phyloP scores from a whole-genome alignment of 495 filamentous ascomycete genomes.

The Penicillium angulare region DNA sequence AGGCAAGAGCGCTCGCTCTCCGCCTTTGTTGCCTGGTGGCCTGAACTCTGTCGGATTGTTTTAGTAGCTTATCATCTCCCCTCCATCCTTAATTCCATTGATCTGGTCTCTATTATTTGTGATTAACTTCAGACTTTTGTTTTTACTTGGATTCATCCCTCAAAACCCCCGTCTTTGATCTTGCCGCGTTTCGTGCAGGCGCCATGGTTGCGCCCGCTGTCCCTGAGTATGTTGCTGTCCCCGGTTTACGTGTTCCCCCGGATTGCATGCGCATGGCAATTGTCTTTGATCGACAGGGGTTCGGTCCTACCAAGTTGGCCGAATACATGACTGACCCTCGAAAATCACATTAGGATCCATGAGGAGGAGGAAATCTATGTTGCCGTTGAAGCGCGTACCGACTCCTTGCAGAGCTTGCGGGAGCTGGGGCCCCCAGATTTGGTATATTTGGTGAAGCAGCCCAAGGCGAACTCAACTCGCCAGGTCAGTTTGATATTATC shows the following conservation, averaged over 20 bases:
- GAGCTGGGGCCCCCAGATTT: constrained; percentile 95
- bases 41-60: constrained; percentile 24
- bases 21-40: constrained; percentile 28
- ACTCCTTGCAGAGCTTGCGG: constrained; percentile 75
- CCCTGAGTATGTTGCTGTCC: constrained; percentile 67
- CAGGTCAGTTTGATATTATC: no score
- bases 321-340: constrained; percentile 17
- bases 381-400: constrained; percentile 85
- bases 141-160: neutral
- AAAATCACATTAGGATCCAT: constrained; percentile 63
- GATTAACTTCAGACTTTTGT: neutral
- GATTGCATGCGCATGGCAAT: constrained; percentile 26
- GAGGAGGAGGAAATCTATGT: constrained; percentile 83
- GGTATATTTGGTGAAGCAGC: constrained; percentile 91
- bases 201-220: constrained; percentile 87
- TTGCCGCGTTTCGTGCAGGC: constrained; percentile 29
- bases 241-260: constrained; percentile 36
- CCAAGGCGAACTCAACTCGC: constrained; percentile 51
- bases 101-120: constrained; percentile 1
- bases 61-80: constrained; percentile 11
- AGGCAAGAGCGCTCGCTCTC: constrained; percentile 27
- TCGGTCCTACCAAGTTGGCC: constrained; percentile 6
- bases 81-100: constrained; percentile 5
- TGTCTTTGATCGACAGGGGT: constrained; percentile 7
- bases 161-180: constrained; percentile 1